phyloP scores from a whole-genome alignment of 345 rosid species.

The Salix purpurea region DNA sequence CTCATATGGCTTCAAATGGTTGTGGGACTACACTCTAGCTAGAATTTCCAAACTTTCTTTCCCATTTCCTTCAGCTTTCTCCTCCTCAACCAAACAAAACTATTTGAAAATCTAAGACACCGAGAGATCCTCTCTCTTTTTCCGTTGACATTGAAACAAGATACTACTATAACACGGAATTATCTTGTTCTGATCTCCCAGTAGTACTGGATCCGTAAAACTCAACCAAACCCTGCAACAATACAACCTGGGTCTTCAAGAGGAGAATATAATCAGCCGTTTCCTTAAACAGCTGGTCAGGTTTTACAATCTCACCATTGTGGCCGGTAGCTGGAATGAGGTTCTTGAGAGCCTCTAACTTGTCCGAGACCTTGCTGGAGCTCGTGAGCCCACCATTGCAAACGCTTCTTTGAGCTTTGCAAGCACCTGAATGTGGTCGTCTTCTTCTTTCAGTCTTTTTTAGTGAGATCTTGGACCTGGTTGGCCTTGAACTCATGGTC shows the following conservation, averaged over 20 bases:
- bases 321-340: slow-evolving; percentile 44
- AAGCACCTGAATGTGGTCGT: slow-evolving; percentile 7
- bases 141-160: not conserved
- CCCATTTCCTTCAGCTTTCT: slow-evolving; percentile 4
- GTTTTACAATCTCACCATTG: slow-evolving; percentile 21
- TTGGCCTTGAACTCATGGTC: slow-evolving; percentile 23
- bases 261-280: slow-evolving; percentile 78
- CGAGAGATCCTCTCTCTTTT: not conserved
- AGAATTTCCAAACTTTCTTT: slow-evolving; percentile 1
- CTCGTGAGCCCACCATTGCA: not conserved
- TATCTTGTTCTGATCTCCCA: slow-evolving; percentile 11
- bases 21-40: not conserved
- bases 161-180: slow-evolving; percentile 20
- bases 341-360: slow-evolving; percentile 65
- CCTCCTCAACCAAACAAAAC: slow-evolving; percentile 9
- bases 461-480: slow-evolving; percentile 25
- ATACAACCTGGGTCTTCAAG: slow-evolving; percentile 57
- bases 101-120: not conserved
- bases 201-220: slow-evolving; percentile 47
- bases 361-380: slow-evolving; percentile 46
- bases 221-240: slow-evolving; percentile 60
- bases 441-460: slow-evolving; percentile 8
- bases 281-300: slow-evolving; percentile 60
- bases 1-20: not conserved
- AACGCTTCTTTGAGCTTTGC: slow-evolving; percentile 6